phyloP scores from a whole-genome alignment of 192 early-diverging fungal species.

The Coemansia sp. region DNA sequence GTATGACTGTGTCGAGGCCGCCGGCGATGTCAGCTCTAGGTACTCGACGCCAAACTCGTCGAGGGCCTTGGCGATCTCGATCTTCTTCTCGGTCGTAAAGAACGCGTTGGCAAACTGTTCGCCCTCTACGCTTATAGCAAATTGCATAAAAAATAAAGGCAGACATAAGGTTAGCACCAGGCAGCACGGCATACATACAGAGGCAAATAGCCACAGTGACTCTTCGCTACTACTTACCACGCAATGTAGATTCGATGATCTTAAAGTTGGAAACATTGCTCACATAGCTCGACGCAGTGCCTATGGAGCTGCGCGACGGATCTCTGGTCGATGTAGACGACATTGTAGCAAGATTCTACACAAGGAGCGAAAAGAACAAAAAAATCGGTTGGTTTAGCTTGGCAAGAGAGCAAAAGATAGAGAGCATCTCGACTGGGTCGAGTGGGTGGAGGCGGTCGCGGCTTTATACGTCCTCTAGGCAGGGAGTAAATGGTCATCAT shows the following conservation, averaged over 20 bases:
- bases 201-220: not conserved
- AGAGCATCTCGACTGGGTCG: no score
- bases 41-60: slow-evolving; percentile 99
- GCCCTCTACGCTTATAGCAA: slow-evolving; percentile 76
- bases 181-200: slow-evolving; percentile 9
- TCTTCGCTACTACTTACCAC: slow-evolving; percentile 65
- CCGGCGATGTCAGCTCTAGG: slow-evolving; percentile 95
- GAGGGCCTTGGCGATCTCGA: slow-evolving; percentile 97
- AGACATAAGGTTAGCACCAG: slow-evolving; percentile 18
- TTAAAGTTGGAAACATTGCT: slow-evolving; percentile 87
- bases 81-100: slow-evolving; percentile 96
- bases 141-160: no score
- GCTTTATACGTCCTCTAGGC: not conserved
- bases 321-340: slow-evolving; percentile 24
- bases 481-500: not conserved
- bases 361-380: not conserved
- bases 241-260: slow-evolving; percentile 94
- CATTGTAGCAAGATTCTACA: slow-evolving; percentile 44
- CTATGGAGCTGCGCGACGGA: slow-evolving; percentile 52
- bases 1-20: slow-evolving; percentile 94
- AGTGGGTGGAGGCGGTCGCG: not conserved
- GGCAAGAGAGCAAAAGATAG: not conserved
- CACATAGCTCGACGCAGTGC: slow-evolving; percentile 60
- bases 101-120: slow-evolving; percentile 99
- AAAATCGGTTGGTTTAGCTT: not conserved